Base-by-base conservation (phyloP, 2,329 filamentous ascomycete species). In the Didymella glomerata region DNA sequence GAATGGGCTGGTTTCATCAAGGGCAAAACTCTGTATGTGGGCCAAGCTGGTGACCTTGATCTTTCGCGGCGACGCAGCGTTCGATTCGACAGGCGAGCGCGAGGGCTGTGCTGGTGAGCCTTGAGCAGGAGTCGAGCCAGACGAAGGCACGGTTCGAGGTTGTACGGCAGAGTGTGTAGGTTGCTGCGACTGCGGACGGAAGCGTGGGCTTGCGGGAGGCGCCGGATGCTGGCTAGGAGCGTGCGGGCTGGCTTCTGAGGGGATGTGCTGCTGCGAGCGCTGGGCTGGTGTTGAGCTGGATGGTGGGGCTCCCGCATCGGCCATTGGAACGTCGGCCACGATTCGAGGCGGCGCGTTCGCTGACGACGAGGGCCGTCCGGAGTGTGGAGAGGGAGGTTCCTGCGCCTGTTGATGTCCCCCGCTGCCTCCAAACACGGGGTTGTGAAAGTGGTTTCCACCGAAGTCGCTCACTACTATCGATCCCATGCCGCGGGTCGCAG, bases 21-120 rank as follows among this genome's bases (percentile, higher is more conserved):
- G 88, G 25, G 92, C 93, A 63, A 99, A 90, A 73, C 87, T 92
- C 75, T 95, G 91, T 62, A 99, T 94, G 73, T 99, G 95, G 41
- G 90, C 90, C 48, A 99, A 83, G 76, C 97, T 93, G 70, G 91
- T 90, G 42, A 99, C 88, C 74, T 91, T 90, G 72, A 98, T 91
- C 59, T 85, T 82, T 62, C 80, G 83, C 36, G 86, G 84, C 28
- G 85, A 83, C 68, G 72, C 54, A 34, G 72, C 65, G 18, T 73
- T 60, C 14, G 76, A 67, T 48, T 73, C 70, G 32, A 67, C 64
- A n/a, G 73, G 66, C 34, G 73, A 69, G 28, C 67, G 69, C 52
- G 76, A 30, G 30, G 70, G 62, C 45, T 61, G 48, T 60, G 66
- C 57, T 50, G 70, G 69, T 16, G 72, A 72, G 53, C 62, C 65